phyloP scores from a whole-genome alignment of 345 rosid species.

The Lumnitzera racemosa region DNA sequence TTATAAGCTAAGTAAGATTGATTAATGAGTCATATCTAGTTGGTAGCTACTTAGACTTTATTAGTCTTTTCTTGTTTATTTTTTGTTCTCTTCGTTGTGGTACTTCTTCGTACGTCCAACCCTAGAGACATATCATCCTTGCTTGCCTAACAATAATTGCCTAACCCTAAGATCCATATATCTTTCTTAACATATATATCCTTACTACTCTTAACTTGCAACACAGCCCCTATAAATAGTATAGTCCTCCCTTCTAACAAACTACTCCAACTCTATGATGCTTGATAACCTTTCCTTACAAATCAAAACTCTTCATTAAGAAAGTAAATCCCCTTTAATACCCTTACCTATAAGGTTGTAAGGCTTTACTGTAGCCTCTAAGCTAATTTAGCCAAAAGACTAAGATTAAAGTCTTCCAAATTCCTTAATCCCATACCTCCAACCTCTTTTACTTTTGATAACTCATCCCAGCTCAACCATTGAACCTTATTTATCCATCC shows the following conservation, averaged over 20 bases:
- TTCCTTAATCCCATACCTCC: neutral
- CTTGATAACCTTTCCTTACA: neutral
- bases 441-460: neutral
- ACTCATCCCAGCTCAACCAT: neutral
- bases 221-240: neutral
- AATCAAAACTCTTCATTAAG: neutral
- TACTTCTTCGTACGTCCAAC: no score
- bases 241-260: neutral
- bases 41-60: no score
- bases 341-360: neutral
- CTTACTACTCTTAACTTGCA: neutral
- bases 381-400: neutral
- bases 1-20: no score
- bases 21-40: no score
- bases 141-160: no score
- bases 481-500: neutral
- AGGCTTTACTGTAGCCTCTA: neutral
- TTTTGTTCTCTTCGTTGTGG: no score
- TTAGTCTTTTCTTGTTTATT: no score
- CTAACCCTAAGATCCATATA: no score
- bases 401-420: neutral
- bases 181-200: no score
- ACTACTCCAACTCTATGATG: neutral
- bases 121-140: no score
- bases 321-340: neutral